These are phyloP conservation scores for Hypomontagnella submonticulosa DNA, from an alignment of 495 filamentous ascomycete genomes.

Conservation along the genomic window DNA sequence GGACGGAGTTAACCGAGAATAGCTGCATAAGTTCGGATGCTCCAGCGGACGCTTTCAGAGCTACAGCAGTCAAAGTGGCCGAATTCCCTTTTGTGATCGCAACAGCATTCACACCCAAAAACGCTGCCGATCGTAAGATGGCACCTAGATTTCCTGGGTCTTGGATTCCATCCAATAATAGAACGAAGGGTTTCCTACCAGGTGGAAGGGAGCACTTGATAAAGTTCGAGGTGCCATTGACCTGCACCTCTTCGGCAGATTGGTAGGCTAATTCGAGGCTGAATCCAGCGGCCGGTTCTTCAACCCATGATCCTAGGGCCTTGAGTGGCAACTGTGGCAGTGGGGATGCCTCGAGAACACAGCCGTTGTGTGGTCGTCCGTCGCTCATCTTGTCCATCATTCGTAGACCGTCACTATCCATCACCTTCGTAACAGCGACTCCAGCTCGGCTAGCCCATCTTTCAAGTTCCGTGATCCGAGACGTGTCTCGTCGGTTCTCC, in stretches of 20 bases:
- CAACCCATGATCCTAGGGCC: conserved; percentile 61
- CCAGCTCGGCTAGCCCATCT: conserved; percentile 67
- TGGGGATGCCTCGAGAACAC: conserved; percentile 86
- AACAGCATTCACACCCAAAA: conserved; percentile 83
- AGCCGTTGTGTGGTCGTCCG: conserved; percentile 91
- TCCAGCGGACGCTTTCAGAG: conserved; percentile 87
- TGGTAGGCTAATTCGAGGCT: conserved; percentile 72
- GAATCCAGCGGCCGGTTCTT: conserved; percentile 60
- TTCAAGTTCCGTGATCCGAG: conserved; percentile 59
- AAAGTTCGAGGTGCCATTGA: conserved; percentile 71
- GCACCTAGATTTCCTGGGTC: conserved; percentile 92
- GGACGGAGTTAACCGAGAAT: conserved; percentile 71
- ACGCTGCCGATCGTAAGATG: conserved; percentile 86
- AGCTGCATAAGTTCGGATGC: conserved; percentile 82
- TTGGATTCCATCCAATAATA: conserved; percentile 84
- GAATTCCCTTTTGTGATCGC: conserved; percentile 73
- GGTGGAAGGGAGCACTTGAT: conserved; percentile 52
- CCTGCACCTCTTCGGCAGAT: conserved; percentile 72
- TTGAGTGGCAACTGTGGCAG: conserved; percentile 78
- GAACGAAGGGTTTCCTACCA: conserved; percentile 75
- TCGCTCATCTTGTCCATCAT: conserved; percentile 84
- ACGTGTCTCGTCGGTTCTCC: conserved; percentile 56
- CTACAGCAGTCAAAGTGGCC: conserved; percentile 76
- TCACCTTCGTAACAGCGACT: conserved; percentile 64
- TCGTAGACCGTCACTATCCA: conserved; percentile 60